Percentiles rank a stretch among this genome's conserved stretches.
phyloP scores from a whole-genome alignment of 306 rosid genomes.

The Sicyos edulis region DNA sequence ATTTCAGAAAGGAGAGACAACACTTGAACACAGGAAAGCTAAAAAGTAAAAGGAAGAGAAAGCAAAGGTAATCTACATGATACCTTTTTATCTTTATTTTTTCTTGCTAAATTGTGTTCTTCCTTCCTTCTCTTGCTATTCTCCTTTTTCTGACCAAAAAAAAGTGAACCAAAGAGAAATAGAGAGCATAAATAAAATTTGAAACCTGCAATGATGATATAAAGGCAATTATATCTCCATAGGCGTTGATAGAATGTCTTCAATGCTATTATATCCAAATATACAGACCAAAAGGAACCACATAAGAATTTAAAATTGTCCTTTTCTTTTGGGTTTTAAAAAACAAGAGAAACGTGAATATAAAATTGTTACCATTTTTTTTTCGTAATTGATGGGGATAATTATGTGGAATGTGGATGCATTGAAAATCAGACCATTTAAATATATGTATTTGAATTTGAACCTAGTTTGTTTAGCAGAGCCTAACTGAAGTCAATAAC shows the following conservation, averaged over 20 bases:
- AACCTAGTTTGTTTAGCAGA: not conserved
- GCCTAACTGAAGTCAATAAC: not conserved
- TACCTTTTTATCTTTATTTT: conserved; percentile 91
- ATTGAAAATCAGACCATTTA: not conserved
- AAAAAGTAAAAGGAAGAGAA: not conserved
- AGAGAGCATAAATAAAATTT: conserved; percentile 1
- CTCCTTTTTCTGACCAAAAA: conserved; percentile 70
- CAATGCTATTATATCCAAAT: not conserved
- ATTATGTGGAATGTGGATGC: not conserved
- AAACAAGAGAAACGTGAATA: not conserved
- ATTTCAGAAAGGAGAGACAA: too few relatives aligned
- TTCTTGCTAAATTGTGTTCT: conserved; percentile 64
- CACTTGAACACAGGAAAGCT: too few relatives aligned
- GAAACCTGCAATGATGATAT: conserved; percentile 4
- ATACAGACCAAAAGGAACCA: not conserved
- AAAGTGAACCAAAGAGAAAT: conserved; percentile 14
- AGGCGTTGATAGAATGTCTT: not conserved
- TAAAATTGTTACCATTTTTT: not conserved
- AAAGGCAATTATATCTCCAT: not conserved
- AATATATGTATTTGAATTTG: not conserved
- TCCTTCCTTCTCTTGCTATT: conserved; percentile 98
- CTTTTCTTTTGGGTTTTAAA: not conserved
- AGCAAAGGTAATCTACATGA: conserved; percentile 13
- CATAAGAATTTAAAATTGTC: not conserved
- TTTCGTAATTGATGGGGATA: not conserved